Evolutionary conservation across 805 yeast species (phyloP).

Genomic region (Geotrichum ghanense): DNA sequence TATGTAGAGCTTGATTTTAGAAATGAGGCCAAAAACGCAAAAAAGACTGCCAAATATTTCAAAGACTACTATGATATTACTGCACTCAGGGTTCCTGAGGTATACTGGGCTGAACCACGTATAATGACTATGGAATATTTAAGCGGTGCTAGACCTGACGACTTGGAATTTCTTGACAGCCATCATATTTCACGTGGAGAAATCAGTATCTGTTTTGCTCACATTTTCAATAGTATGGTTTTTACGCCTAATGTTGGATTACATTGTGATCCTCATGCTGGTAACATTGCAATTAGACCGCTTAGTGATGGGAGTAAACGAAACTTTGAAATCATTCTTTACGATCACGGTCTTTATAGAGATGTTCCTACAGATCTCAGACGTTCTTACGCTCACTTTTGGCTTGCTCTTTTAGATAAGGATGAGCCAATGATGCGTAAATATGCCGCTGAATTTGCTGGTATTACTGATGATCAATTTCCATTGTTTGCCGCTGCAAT

Average conservation of each 20-base stretch:
- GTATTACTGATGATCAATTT: slow-evolving; percentile 65
- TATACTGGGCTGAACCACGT: slow-evolving; percentile 54
- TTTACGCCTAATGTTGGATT: slow-evolving; percentile 85
- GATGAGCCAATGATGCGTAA: slow-evolving; percentile 53
- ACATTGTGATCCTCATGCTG: slow-evolving; percentile 98
- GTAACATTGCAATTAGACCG: slow-evolving; percentile 74
- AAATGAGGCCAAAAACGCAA: slow-evolving; percentile 77
- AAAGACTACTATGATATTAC: slow-evolving; percentile 43
- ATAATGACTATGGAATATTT: slow-evolving; percentile 82
- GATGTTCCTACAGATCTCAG: slow-evolving; percentile 68
- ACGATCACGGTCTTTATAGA: slow-evolving; percentile 92
- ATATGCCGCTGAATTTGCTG: slow-evolving; percentile 72
- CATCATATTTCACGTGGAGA: slow-evolving; percentile 62
- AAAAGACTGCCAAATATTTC: slow-evolving; percentile 59
- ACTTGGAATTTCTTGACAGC: slow-evolving; percentile 48
- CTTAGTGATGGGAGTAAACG: slow-evolving; percentile 32
- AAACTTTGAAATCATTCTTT: slow-evolving; percentile 83
- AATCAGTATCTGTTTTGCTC: slow-evolving; percentile 77
- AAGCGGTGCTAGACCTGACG: slow-evolving; percentile 74
- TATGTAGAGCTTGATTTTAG: slow-evolving; percentile 84
- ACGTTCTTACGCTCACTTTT: slow-evolving; percentile 76
- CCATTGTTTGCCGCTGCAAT: slow-evolving; percentile 84
- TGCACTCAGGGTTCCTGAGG: slow-evolving; percentile 69
- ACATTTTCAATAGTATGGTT: slow-evolving; percentile 88
- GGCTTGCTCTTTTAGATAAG: slow-evolving; percentile 78